Conservation (phyloP, 1,284 basidiomycete genomes). For the Ceratobasidium sp. region DNA sequence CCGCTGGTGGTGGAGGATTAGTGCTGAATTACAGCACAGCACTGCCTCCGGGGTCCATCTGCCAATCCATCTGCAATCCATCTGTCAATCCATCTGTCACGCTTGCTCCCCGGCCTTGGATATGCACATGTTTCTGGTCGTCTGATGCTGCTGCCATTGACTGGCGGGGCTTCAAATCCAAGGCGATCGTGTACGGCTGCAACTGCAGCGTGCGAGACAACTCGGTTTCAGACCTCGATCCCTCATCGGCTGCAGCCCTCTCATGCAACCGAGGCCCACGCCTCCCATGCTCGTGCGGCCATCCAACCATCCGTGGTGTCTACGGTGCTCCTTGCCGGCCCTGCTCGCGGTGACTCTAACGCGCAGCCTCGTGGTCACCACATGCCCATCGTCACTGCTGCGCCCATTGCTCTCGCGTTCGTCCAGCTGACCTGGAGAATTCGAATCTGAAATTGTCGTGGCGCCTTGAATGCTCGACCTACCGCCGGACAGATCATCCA, state of each 20-base stretch:
- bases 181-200: neutral
- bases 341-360: constrained; percentile 6
- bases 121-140: neutral
- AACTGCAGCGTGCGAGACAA: neutral
- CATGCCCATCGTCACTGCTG: constrained; percentile 6
- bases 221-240: constrained; percentile 14
- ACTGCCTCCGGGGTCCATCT: constrained; percentile 20
- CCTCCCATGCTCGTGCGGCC: neutral
- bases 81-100: too few species aligned
- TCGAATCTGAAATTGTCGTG: constrained; percentile 4
- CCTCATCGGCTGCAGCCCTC: neutral
- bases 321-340: neutral
- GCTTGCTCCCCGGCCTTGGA: neutral
- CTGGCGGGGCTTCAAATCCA: constrained; percentile 12
- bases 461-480: constrained; percentile 5
- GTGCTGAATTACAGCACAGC: neutral
- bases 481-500: constrained; percentile 30
- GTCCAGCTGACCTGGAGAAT: constrained; percentile 11
- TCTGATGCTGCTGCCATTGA: constrained; percentile 5
- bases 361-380: neutral
- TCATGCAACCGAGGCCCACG: constrained; percentile 1
- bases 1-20: neutral
- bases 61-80: neutral
- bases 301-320: neutral
- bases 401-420: constrained; percentile 11